These are phyloP conservation scores for Suhomyces prunicola DNA, from an alignment of 805 yeast species.

Conservation along the genomic window DNA sequence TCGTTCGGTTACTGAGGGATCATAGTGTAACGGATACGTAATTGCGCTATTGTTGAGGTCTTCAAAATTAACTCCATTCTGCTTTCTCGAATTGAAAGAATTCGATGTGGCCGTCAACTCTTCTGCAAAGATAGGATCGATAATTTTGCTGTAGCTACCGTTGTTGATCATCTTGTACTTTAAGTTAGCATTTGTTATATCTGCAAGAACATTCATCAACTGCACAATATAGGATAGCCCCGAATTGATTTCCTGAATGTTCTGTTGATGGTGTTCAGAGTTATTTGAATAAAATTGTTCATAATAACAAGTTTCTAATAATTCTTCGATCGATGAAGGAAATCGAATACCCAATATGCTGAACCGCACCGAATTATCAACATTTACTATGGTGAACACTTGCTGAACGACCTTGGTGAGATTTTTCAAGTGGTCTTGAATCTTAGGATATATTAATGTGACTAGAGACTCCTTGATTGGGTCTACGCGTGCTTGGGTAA, in stretches of 20 bases:
- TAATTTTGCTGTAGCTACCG: constrained; percentile 21
- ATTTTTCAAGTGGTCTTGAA: constrained; percentile 13
- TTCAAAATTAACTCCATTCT: neutral
- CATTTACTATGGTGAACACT: constrained; percentile 26
- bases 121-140: constrained; percentile 18
- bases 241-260: constrained; percentile 29
- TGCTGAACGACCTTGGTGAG: constrained; percentile 18
- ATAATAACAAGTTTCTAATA: constrained; percentile 30
- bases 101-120: neutral
- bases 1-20: constrained; percentile 17
- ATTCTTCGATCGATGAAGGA: constrained; percentile 29
- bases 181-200: constrained; percentile 21
- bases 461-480: constrained; percentile 25
- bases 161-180: constrained; percentile 25
- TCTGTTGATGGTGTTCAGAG: constrained; percentile 8
- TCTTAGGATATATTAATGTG: constrained; percentile 19
- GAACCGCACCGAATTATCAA: constrained; percentile 20
- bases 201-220: constrained; percentile 23
- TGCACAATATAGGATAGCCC: constrained; percentile 30
- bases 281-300: constrained; percentile 4
- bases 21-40: constrained; percentile 29
- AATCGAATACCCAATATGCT: constrained; percentile 34
- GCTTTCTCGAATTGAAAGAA: neutral
- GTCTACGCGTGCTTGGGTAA: constrained; percentile 23
- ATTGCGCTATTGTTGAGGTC: constrained; percentile 1